Evolutionary conservation across 2,329 filamentous ascomycete genomes (phyloP).

Genomic region (Waltergamsia citrina): DNA sequence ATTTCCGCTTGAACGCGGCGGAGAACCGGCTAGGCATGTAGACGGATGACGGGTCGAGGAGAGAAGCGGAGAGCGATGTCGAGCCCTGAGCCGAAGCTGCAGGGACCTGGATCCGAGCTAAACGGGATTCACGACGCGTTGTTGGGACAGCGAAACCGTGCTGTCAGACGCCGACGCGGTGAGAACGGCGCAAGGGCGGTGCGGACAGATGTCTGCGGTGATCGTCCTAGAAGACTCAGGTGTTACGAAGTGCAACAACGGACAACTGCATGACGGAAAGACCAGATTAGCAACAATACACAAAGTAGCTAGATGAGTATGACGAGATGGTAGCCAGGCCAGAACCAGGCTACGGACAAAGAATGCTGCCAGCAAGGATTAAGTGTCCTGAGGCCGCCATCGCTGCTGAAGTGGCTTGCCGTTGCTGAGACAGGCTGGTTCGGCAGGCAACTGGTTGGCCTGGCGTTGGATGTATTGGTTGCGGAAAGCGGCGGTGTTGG

Average conservation of each 20-base stretch:
- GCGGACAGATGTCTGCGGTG: too few species aligned
- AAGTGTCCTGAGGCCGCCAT: too few species aligned
- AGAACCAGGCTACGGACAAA: too few species aligned
- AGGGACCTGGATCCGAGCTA: not conserved
- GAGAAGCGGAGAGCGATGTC: not conserved
- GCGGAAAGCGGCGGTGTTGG: not conserved
- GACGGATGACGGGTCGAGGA: too few species aligned
- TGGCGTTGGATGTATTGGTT: not conserved
- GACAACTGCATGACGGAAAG: constrained; percentile 4
- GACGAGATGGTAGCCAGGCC: not conserved
- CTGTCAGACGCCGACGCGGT: too few species aligned
- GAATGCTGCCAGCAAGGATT: too few species aligned
- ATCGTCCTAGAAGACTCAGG: too few species aligned
- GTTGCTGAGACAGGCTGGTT: not conserved
- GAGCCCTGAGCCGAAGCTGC: not conserved
- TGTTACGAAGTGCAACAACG: not conserved
- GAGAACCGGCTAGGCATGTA: constrained; percentile 53
- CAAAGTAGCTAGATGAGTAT: not conserved
- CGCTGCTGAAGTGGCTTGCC: too few species aligned
- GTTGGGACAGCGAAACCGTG: too few species aligned
- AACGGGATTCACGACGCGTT: not conserved
- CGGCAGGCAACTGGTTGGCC: constrained; percentile 1
- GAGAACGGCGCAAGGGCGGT: too few species aligned
- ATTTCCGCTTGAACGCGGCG: constrained; percentile 51
- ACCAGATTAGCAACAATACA: not conserved